These are phyloP conservation scores for Spizellomyces punctatus DNA, from an alignment of 192 early-diverging fungal species.

Conservation along the genomic window DNA sequence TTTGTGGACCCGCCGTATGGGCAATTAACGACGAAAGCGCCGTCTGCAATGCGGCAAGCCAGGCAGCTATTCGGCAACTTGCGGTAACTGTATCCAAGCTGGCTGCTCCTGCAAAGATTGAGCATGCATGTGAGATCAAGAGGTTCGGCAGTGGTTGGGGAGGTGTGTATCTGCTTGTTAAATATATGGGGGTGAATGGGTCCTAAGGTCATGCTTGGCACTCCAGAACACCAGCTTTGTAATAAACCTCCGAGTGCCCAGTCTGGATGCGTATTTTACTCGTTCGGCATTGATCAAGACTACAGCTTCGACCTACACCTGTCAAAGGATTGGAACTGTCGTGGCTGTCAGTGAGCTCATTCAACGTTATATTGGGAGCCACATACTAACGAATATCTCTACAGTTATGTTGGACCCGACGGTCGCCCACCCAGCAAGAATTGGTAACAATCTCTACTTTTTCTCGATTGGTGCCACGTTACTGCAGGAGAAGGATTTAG, in stretches of 20 bases:
- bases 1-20: not conserved
- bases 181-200: not conserved
- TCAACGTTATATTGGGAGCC: not conserved
- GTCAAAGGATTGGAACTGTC: constrained; percentile 1
- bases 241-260: constrained; percentile 12
- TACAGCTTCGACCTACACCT: not conserved
- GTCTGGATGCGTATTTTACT: not conserved
- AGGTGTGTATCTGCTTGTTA: not conserved
- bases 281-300: constrained; percentile 7
- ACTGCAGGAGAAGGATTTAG: not conserved
- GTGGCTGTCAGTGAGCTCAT: not conserved
- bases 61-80: not conserved
- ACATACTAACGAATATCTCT: not conserved
- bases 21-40: not conserved
- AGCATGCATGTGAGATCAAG: not conserved
- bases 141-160: not conserved
- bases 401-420: constrained; percentile 2
- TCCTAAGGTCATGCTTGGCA: not conserved
- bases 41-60: not conserved
- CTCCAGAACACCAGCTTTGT: constrained; percentile 26
- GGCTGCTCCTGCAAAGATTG: not conserved
- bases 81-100: not conserved
- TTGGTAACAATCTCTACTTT: not conserved
- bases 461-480: not conserved
- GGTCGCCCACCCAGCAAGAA: not conserved